phyloP scores from a whole-genome alignment of 2,329 filamentous ascomycete genomes.

The Cytospora paraplurivora region DNA sequence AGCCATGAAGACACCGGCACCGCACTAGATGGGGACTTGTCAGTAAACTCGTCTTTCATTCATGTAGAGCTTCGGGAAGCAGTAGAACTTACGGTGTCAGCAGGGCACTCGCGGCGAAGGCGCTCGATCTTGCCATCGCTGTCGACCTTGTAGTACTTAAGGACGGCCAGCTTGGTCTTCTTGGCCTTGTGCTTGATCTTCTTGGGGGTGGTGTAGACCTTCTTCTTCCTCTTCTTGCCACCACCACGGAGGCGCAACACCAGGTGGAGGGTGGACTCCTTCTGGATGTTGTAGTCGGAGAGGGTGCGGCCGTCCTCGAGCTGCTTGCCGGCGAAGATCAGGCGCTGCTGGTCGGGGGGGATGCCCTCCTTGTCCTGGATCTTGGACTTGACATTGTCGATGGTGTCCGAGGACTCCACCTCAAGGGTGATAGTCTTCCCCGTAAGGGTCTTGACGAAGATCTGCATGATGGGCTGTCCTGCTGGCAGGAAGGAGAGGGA shows the following conservation, averaged over 20 bases:
- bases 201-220: conserved; percentile 99
- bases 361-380: conserved; percentile 99
- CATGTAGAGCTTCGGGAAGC: neutral
- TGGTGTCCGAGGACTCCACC: conserved; percentile 99
- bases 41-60: neutral
- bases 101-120: conserved; percentile 95
- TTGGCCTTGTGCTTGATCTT: conserved; percentile 99
- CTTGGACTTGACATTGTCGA: conserved; percentile 99
- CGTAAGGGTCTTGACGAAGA: conserved; percentile 86
- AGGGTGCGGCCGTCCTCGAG: conserved; percentile 99
- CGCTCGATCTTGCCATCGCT: conserved; percentile 99
- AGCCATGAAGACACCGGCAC: conserved; percentile 99
- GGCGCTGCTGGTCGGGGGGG: conserved; percentile 96
- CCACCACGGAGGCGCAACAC: conserved; percentile 98
- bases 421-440: conserved; percentile 99
- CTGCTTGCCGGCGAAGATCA: conserved; percentile 99
- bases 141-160: conserved; percentile 99
- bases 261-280: conserved; percentile 98
- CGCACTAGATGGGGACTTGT: conserved; percentile 67
- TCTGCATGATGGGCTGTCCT: conserved; percentile 69
- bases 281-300: conserved; percentile 99
- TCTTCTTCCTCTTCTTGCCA: conserved; percentile 99
- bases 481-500: conserved; percentile 44
- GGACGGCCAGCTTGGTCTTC: conserved; percentile 99
- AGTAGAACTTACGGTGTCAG: conserved; percentile 72